Base-by-base conservation (phyloP, 2,329 filamentous ascomycete species). In the Claviceps sorghi region DNA sequence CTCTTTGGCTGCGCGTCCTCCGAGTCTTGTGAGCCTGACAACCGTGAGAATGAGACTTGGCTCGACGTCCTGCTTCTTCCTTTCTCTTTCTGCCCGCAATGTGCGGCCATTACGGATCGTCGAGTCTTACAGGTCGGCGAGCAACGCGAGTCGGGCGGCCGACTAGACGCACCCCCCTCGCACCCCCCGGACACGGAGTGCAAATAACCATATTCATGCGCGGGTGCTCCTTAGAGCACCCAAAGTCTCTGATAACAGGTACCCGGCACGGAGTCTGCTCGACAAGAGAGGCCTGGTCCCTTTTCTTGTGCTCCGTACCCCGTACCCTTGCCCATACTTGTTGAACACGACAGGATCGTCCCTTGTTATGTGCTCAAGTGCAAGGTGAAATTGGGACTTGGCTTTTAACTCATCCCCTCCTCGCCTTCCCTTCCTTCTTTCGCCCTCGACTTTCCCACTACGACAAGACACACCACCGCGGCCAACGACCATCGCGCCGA, bases 341-440 rank as follows among this genome's bases (percentile, higher is more conserved):
- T 50, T 44, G 34, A 38, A 48, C 49, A 48, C 50, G 47, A 50
- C 53, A 53, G 51, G 53, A 55, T 55, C 48, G 51, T 55, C 50
- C 53, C 53, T 54, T 54, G 41, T 30, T 13, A 7, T 29, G 41
- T 34, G 34, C 30, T 49, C 26, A 21, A 32, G 36, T 30, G 38
- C 17, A 46, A 29, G 49, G 21, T 32, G 42, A 44, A 44, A 46
- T 34, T 42, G n/a, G 53, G 38, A 46, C 47, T 52, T 45, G 50
- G 43, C 42, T 46, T 49, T 53, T 50, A 53, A 52, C 26, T 47
- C 30, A 50, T 52, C 51, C 54, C 51, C 51, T 52, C 55, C 52
- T 56, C 52, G 55, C 52, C 51, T 52, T 48, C 48, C 51, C 50
- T 50, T 55, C 55, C 54, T 51, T 54, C 55, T 55, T 51, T 51